Evolutionary conservation across 345 rosid genomes (phyloP).

Genomic region (Pistacia atlantica): DNA sequence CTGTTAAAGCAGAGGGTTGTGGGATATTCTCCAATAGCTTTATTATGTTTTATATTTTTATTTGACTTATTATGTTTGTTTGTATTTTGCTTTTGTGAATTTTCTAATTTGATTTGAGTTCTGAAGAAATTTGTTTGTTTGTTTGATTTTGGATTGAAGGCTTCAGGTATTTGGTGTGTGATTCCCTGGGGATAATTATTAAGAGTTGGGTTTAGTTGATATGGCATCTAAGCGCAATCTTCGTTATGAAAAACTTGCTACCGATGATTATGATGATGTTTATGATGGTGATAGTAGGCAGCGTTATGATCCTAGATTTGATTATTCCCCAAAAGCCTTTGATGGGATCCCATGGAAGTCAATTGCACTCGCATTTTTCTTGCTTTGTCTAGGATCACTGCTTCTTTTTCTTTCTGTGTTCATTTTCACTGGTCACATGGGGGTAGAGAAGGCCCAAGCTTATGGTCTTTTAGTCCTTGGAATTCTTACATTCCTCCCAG

Average conservation of each 20-base stretch:
- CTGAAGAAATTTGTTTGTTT: background rate
- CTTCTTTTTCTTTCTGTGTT: slow-evolving; percentile 73
- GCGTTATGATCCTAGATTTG: slow-evolving; percentile 65
- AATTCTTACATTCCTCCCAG: slow-evolving; percentile 81
- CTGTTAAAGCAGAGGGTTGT: too few relatives aligned
- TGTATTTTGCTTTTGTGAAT: background rate
- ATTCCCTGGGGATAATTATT: background rate
- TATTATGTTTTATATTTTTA: background rate
- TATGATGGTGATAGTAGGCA: slow-evolving; percentile 33
- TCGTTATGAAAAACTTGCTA: slow-evolving; percentile 57
- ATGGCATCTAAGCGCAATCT: slow-evolving; percentile 68
- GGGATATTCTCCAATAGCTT: too few relatives aligned
- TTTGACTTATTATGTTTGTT: background rate
- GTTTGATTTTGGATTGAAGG: background rate
- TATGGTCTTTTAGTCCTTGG: slow-evolving; percentile 83
- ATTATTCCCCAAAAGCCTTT: slow-evolving; percentile 57
- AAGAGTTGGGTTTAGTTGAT: slow-evolving; percentile 7
- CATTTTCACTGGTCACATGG: slow-evolving; percentile 86
- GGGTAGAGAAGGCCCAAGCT: slow-evolving; percentile 76
- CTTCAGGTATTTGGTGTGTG: background rate
- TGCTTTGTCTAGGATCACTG: slow-evolving; percentile 65
- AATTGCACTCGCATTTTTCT: slow-evolving; percentile 67
- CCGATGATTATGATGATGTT: slow-evolving; percentile 53
- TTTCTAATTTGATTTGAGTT: background rate
- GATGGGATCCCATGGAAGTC: slow-evolving; percentile 88